phyloP scores from a whole-genome alignment of 768 basidiomycete genomes.

The Gymnopilus junonius region DNA sequence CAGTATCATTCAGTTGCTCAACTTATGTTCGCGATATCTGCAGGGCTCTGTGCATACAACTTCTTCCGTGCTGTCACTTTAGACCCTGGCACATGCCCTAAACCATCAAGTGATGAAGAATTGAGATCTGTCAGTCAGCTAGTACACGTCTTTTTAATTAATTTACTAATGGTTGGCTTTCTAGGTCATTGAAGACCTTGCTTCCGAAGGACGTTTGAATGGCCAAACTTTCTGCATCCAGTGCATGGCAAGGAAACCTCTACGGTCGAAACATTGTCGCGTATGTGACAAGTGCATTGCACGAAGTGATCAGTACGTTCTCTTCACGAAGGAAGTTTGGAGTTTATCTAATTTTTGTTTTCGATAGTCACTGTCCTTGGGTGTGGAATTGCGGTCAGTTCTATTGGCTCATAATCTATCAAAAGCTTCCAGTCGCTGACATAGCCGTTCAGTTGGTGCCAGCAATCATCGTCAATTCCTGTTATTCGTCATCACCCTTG shows the following conservation, averaged over 20 bases:
- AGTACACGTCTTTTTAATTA: background rate
- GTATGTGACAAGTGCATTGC: slow-evolving; percentile 90
- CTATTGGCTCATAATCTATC: background rate
- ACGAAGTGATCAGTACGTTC: slow-evolving; percentile 88
- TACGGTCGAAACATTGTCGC: slow-evolving; percentile 95
- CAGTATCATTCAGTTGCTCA: slow-evolving; percentile 78
- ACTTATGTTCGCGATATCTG: slow-evolving; percentile 71
- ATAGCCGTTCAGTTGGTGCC: slow-evolving; percentile 67
- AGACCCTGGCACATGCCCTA: slow-evolving; percentile 89
- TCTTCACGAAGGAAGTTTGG: background rate
- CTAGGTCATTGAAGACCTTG: slow-evolving; percentile 91
- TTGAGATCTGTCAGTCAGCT: slow-evolving; percentile 72
- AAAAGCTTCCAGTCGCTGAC: background rate
- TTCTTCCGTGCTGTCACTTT: slow-evolving; percentile 90
- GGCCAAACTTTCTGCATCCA: slow-evolving; percentile 96
- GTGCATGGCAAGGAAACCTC: slow-evolving; percentile 93
- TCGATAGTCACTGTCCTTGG: slow-evolving; percentile 92
- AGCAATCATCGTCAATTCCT: slow-evolving; percentile 97
- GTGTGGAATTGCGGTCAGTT: slow-evolving; percentile 95
- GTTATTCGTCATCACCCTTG: slow-evolving; percentile 87
- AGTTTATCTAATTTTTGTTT: slow-evolving; percentile 5
- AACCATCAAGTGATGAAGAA: slow-evolving; percentile 81
- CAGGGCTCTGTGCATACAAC: slow-evolving; percentile 81
- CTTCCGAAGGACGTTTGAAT: slow-evolving; percentile 86
- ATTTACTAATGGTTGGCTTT: background rate